Evolutionary conservation across 176 grass and related monocot species (phyloP).

Genomic region (Pharus latifolius): DNA sequence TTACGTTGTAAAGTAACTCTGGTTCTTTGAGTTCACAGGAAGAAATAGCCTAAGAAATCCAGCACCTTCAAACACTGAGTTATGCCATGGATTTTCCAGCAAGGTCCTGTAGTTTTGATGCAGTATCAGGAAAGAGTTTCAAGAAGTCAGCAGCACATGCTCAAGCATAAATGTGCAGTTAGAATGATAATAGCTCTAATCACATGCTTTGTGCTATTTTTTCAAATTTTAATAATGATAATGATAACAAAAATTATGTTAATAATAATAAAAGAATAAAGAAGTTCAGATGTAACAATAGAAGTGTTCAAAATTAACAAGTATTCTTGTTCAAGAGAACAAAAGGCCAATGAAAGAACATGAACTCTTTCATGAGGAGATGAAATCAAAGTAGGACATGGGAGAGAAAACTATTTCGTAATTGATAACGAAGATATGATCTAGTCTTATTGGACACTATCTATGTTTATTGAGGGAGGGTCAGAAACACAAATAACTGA

Average conservation of each 20-base stretch:
- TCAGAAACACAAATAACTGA: background rate
- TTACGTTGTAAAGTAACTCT: slow-evolving; percentile 72
- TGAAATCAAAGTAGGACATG: too few relatives aligned
- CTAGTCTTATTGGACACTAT: background rate
- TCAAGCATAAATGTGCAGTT: slow-evolving; percentile 9
- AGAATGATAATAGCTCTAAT: slow-evolving; percentile 4
- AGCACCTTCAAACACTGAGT: slow-evolving; percentile 89
- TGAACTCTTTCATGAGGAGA: too few relatives aligned
- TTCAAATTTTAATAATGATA: slow-evolving; percentile 3
- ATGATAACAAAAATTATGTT: background rate
- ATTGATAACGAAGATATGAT: background rate
- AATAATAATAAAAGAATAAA: background rate
- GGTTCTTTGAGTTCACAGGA: slow-evolving; percentile 72
- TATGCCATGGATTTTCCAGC: slow-evolving; percentile 97
- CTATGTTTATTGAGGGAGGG: background rate
- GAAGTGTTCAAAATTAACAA: background rate
- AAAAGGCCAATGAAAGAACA: too few relatives aligned
- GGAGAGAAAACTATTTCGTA: too few relatives aligned
- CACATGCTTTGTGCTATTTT: background rate
- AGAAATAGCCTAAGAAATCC: slow-evolving; percentile 89
- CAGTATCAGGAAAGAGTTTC: slow-evolving; percentile 8
- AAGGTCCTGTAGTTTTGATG: slow-evolving; percentile 46
- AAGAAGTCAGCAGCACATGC: slow-evolving; percentile 1
- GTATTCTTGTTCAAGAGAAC: too few relatives aligned
- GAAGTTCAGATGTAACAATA: background rate